A percentile compares a stretch with the other conserved stretches of the same genome.
Evolutionary conservation across 202 grass and related monocot genomes (phyloP).

Genomic region (Schoenoplectus triqueter): DNA sequence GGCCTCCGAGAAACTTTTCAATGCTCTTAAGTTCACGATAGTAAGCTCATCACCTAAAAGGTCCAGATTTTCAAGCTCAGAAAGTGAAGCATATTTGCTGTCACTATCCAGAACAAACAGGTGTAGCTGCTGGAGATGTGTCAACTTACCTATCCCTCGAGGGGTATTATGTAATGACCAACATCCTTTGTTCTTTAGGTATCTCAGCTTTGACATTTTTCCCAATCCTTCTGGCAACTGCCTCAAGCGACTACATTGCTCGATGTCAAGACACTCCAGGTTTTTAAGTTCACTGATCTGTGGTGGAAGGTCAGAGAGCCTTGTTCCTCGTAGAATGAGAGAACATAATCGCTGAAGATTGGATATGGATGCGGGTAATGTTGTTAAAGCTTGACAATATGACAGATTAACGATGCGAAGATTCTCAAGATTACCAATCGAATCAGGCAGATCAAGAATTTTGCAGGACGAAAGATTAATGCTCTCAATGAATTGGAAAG

Average conservation of each 20-base stretch:
- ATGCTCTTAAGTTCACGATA: background rate
- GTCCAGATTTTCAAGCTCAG: background rate
- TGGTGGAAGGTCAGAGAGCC: background rate
- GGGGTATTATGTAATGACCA: background rate
- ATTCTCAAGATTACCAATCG: background rate
- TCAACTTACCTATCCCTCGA: background rate
- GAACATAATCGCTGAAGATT: background rate
- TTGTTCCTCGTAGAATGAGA: background rate
- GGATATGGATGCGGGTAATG: background rate
- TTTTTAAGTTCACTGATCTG: background rate
- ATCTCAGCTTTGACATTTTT: background rate
- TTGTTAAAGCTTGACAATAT: background rate
- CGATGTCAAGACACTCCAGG: background rate
- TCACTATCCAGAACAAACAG: background rate
- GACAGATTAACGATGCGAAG: constrained; percentile 2
- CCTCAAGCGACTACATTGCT: constrained; percentile 6
- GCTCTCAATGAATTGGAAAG: background rate
- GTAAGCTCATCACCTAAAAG: background rate
- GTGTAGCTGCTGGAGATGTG: background rate
- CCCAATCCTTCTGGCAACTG: background rate
- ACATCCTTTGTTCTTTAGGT: background rate
- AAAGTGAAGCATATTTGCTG: background rate
- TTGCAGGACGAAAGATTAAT: background rate
- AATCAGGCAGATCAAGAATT: background rate
- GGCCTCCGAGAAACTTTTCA: background rate